phyloP scores from a whole-genome alignment of 2,329 filamentous ascomycete genomes.

The Xylaria sp. region DNA sequence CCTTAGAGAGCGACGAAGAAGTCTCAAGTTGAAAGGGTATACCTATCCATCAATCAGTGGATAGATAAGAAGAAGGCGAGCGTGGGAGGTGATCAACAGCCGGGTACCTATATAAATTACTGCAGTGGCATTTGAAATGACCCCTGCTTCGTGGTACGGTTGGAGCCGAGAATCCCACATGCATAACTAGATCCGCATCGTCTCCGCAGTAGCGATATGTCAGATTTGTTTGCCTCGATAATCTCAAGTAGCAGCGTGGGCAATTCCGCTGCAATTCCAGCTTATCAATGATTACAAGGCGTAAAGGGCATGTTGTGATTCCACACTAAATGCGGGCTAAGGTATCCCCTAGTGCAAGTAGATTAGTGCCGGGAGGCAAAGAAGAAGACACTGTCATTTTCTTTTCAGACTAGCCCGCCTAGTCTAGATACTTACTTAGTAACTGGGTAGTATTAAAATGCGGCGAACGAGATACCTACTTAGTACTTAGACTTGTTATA shows the following conservation, averaged over 20 bases:
- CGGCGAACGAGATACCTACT: too few species aligned
- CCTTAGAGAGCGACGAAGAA: not conserved
- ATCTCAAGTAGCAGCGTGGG: too few species aligned
- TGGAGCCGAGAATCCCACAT: slow-evolving; percentile 8
- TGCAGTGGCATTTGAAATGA: slow-evolving; percentile 31
- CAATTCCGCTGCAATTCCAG: not conserved
- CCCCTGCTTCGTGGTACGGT: slow-evolving; percentile 23
- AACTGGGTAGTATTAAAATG: too few species aligned
- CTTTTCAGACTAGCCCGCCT: too few species aligned
- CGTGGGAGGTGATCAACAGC: not conserved
- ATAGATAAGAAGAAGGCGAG: not conserved
- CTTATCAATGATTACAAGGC: slow-evolving; percentile 24
- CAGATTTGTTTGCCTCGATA: slow-evolving; percentile 7
- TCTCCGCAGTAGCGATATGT: slow-evolving; percentile 14
- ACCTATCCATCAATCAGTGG: not conserved
- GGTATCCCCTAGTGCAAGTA: not conserved
- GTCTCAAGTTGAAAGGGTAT: not conserved
- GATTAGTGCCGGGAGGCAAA: not conserved
- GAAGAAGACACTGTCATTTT: not conserved
- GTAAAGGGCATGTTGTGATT: not conserved
- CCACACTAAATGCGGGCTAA: not conserved
- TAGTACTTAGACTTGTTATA: too few species aligned
- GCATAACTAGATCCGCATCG: slow-evolving; percentile 19
- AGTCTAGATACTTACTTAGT: too few species aligned
- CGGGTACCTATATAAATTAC: slow-evolving; percentile 18